phyloP scores from a whole-genome alignment of 257 asterid species.

The Solanum dulcamara region DNA sequence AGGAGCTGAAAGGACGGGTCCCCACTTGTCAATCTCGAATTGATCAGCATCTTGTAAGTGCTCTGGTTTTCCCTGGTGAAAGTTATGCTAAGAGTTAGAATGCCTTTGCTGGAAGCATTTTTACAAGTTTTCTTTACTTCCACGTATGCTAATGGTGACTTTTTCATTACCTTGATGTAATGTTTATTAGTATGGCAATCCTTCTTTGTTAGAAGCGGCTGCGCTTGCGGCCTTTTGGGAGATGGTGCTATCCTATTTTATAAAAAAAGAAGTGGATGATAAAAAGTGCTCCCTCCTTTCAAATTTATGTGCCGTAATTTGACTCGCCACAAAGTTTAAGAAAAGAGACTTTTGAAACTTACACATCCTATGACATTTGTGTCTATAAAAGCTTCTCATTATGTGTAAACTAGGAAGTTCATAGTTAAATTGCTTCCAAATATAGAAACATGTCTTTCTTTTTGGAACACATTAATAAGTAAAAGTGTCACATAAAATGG shows the following conservation, averaged over 20 bases:
- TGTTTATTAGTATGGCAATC: neutral
- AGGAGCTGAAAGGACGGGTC: conserved; percentile 49
- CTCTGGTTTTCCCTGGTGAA: neutral
- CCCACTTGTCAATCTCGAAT: conserved; percentile 59
- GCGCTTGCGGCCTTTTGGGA: neutral
- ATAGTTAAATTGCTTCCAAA: neutral
- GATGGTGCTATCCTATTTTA: neutral
- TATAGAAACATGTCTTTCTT: no score
- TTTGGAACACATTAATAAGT: neutral
- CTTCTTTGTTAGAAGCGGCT: neutral
- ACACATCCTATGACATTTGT: neutral
- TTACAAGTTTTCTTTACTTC: neutral
- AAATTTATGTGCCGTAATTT: neutral
- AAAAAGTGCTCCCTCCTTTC: neutral
- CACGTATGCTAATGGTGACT: neutral
- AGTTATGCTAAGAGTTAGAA: neutral
- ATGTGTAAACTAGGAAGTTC: neutral
- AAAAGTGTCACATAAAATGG: neutral
- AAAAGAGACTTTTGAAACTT: neutral
- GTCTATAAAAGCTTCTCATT: neutral
- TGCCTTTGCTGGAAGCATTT: neutral
- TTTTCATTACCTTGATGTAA: neutral
- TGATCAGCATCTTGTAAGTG: conserved; percentile 50
- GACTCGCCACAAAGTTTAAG: neutral
- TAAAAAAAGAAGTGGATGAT: neutral